Conservation (phyloP, 257 asterid species). For the Salvia hispanica region DNA sequence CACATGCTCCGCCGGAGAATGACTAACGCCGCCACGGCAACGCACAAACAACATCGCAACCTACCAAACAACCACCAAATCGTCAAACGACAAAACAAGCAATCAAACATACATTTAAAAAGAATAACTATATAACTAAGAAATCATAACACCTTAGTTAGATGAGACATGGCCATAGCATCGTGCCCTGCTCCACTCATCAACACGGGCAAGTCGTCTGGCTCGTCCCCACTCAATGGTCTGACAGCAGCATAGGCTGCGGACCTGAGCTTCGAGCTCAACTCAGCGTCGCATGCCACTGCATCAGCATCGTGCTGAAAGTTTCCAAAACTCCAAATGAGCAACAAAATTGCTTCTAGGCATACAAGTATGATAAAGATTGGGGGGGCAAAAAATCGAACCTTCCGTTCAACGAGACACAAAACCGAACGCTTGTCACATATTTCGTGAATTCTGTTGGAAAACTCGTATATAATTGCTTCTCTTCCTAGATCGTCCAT, state of each 20-base stretch:
- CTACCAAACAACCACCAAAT: slow-evolving; percentile 38
- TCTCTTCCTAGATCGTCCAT: slow-evolving; percentile 90
- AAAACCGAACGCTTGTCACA: slow-evolving; percentile 81
- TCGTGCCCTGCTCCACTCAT: slow-evolving; percentile 99
- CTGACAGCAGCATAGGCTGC: slow-evolving; percentile 68
- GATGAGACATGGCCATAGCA: slow-evolving; percentile 98
- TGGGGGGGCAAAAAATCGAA: slow-evolving; percentile 29
- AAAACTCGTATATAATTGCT: slow-evolving; percentile 76
- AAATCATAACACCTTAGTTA: slow-evolving; percentile 58
- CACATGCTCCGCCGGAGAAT: slow-evolving; percentile 93
- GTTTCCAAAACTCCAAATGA: too few relatives aligned
- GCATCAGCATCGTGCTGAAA: slow-evolving; percentile 95
- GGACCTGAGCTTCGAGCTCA: slow-evolving; percentile 69
- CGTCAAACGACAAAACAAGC: slow-evolving; percentile 11
- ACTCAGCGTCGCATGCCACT: slow-evolving; percentile 64
- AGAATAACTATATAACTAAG: neutral
- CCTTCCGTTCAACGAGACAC: slow-evolving; percentile 84
- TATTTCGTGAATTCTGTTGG: slow-evolving; percentile 62
- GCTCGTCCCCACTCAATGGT: slow-evolving; percentile 54
- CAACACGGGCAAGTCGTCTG: slow-evolving; percentile 61
- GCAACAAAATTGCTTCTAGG: slow-evolving; percentile 19
- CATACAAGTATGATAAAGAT: slow-evolving; percentile 4
- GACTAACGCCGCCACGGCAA: slow-evolving; percentile 96
- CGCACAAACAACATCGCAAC: slow-evolving; percentile 93
- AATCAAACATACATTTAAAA: too few relatives aligned